Conservation (phyloP, 768 basidiomycete species). For the Peribolospora baueri region DNA sequence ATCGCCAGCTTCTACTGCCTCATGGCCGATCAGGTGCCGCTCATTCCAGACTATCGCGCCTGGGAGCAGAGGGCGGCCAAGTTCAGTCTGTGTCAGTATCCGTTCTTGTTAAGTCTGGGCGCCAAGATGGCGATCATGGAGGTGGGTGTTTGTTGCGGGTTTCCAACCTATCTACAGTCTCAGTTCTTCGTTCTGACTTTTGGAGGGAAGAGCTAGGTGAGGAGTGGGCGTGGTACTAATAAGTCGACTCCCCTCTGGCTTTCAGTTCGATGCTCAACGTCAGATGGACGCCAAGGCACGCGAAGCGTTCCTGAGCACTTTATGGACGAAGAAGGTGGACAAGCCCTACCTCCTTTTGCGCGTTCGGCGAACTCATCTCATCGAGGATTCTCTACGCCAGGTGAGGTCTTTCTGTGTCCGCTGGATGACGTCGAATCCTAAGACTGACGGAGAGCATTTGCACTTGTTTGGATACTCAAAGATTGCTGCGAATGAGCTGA, state of each 20-base stretch:
- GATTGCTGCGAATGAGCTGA: constrained; percentile 20
- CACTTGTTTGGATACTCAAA: not conserved
- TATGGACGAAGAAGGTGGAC: not conserved
- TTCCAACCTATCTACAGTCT: not conserved
- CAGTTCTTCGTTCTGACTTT: not conserved
- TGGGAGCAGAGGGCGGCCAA: not conserved
- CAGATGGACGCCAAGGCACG: constrained; percentile 6
- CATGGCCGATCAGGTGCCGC: too few species aligned
- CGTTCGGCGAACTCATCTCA: constrained; percentile 4
- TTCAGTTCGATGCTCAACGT: constrained; percentile 3
- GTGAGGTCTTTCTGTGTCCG: not conserved
- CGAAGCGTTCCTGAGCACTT: not conserved
- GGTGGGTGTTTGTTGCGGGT: not conserved
- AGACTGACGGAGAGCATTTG: not conserved
- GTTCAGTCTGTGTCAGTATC: constrained; percentile 11
- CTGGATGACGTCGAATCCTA: not conserved
- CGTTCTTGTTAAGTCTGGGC: constrained; percentile 9
- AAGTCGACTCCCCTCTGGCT: too few species aligned
- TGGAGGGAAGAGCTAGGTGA: not conserved
- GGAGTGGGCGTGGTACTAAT: not conserved
- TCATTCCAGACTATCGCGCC: not conserved
- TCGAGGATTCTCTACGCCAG: constrained; percentile 7
- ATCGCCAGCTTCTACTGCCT: too few species aligned
- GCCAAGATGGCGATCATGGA: constrained; percentile 7
- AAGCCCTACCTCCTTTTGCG: constrained; percentile 2